Evolutionary conservation across 768 basidiomycete species (phyloP).

Genomic region (Panus rudis): DNA sequence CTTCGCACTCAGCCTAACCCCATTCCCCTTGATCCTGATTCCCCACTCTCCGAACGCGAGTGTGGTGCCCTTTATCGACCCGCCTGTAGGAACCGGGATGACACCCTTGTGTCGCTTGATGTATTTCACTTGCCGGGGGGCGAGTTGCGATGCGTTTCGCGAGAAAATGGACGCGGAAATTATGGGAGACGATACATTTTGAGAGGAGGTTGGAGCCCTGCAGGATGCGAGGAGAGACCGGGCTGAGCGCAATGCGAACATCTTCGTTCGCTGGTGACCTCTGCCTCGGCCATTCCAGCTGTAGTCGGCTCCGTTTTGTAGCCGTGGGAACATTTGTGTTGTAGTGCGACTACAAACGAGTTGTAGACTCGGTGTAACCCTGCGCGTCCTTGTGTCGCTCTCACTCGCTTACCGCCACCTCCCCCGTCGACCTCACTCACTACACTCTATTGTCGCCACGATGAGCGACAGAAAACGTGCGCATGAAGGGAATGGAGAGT

Average conservation of each 20-base stretch:
- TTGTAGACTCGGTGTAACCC: neutral
- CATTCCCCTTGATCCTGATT: conserved; percentile 78
- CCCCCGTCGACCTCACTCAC: neutral
- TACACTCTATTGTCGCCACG: conserved; percentile 4
- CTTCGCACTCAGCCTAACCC: conserved; percentile 78
- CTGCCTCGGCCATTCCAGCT: no score
- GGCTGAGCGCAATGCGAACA: conserved; percentile 25
- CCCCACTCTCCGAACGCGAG: conserved; percentile 92
- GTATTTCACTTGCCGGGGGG: conserved; percentile 78
- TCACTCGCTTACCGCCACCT: neutral
- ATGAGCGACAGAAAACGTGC: conserved; percentile 69
- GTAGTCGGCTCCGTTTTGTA: neutral
- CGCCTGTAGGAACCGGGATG: conserved; percentile 79
- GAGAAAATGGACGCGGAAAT: conserved; percentile 19
- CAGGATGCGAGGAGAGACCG: conserved; percentile 21
- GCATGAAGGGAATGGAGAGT: conserved; percentile 47
- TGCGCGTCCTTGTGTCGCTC: neutral
- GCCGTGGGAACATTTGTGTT: neutral
- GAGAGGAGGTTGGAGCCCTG: conserved; percentile 2
- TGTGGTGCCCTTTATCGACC: conserved; percentile 89
- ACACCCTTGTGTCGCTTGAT: conserved; percentile 88
- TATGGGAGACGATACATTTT: conserved; percentile 3
- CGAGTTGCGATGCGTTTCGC: conserved; percentile 46
- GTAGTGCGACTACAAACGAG: neutral
- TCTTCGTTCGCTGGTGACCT: conserved; percentile 8